phyloP scores from a whole-genome alignment of 768 basidiomycete species.

The Leccinum ochraceum region DNA sequence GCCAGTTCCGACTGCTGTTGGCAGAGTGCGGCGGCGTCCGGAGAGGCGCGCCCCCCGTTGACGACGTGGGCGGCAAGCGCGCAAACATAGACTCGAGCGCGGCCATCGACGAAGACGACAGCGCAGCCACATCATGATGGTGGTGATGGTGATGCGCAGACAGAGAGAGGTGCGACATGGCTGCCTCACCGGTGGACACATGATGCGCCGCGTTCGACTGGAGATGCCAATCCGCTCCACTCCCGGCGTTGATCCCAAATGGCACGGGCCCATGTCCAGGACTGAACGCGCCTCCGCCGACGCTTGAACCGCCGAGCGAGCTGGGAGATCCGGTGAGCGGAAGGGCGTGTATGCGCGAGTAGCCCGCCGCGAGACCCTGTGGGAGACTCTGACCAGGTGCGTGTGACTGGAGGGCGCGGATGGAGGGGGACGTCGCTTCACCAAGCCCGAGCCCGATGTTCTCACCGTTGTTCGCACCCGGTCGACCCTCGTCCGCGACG shows the following conservation, averaged over 20 bases:
- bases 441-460: slow-evolving; percentile 25
- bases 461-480: slow-evolving; percentile 11
- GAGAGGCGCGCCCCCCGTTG: slow-evolving; percentile 19
- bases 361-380: slow-evolving; percentile 62
- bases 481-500: slow-evolving; percentile 28
- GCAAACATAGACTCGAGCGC: slow-evolving; percentile 45
- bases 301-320: slow-evolving; percentile 8
- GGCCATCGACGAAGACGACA: slow-evolving; percentile 14
- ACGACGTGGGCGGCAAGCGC: slow-evolving; percentile 35
- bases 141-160: slow-evolving; percentile 31
- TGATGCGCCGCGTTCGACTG: slow-evolving; percentile 26
- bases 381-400: slow-evolving; percentile 91
- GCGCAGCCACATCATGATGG: slow-evolving; percentile 18
- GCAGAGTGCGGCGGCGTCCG: slow-evolving; percentile 30
- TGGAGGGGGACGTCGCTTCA: slow-evolving; percentile 64
- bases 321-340: slow-evolving; percentile 25
- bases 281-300: slow-evolving; percentile 29
- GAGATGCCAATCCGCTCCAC: slow-evolving; percentile 31
- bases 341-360: slow-evolving; percentile 73
- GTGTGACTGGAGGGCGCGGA: slow-evolving; percentile 81
- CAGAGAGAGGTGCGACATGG: slow-evolving; percentile 25
- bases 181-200: slow-evolving; percentile 14
- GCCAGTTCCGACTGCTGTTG: slow-evolving; percentile 35
- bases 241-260: slow-evolving; percentile 32
- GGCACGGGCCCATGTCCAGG: slow-evolving; percentile 34